phyloP scores from a whole-genome alignment of 305 asterid species.

The Salvia sclarea region DNA sequence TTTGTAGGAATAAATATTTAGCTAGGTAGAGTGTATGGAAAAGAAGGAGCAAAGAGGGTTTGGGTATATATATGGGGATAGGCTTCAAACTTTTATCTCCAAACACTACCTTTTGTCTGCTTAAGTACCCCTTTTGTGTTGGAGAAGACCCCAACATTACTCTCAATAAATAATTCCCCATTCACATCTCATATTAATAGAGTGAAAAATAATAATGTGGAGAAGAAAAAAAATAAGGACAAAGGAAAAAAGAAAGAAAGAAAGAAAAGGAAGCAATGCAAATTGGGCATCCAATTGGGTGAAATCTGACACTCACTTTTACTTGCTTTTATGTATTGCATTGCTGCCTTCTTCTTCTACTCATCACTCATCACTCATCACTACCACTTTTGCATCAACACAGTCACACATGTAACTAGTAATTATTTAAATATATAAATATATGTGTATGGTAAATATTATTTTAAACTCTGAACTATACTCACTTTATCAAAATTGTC shows the following conservation, averaged over 20 bases:
- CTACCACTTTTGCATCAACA: too few relatives aligned
- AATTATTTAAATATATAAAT: not conserved
- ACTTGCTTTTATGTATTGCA: slow-evolving; percentile 21
- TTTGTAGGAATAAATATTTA: not conserved
- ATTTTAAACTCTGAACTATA: too few relatives aligned
- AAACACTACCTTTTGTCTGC: slow-evolving; percentile 41
- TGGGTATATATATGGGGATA: slow-evolving; percentile 8
- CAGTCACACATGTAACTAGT: not conserved
- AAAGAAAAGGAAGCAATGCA: slow-evolving; percentile 14
- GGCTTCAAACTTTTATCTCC: slow-evolving; percentile 29
- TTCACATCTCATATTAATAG: slow-evolving; percentile 24
- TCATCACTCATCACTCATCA: not conserved
- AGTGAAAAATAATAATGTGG: not conserved
- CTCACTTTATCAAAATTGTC: too few relatives aligned
- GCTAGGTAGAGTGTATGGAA: not conserved
- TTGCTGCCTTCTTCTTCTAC: slow-evolving; percentile 1
- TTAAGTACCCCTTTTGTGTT: slow-evolving; percentile 30
- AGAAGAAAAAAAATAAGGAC: too few relatives aligned
- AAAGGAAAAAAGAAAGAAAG: too few relatives aligned
- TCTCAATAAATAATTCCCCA: slow-evolving; percentile 30
- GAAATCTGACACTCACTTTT: slow-evolving; percentile 19
- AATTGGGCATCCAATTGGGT: slow-evolving; percentile 27
- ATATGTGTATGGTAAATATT: too few relatives aligned
- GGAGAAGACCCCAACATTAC: slow-evolving; percentile 46
- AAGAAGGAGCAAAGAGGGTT: slow-evolving; percentile 4